phyloP scores from a whole-genome alignment of 805 yeast species.

The Komagataella mondaviorum region DNA sequence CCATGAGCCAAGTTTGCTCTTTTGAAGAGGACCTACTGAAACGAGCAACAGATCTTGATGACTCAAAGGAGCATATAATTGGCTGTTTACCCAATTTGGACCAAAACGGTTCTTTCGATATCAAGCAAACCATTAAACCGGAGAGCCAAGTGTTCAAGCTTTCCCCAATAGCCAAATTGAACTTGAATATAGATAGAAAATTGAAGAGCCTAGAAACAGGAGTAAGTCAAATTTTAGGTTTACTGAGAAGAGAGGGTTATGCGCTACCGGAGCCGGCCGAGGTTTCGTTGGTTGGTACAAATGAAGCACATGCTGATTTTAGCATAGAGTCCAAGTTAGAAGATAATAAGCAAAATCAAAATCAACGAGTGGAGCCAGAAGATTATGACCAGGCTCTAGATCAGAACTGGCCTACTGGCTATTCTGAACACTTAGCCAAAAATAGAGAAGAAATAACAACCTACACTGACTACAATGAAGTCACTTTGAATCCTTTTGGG shows the following conservation, averaged over 20 bases:
- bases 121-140: constrained; percentile 3
- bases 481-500: constrained; percentile 5
- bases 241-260: background rate
- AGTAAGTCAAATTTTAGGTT: background rate
- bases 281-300: background rate
- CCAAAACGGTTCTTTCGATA: constrained; percentile 4
- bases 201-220: background rate
- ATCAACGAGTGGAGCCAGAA: background rate
- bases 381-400: background rate
- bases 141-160: constrained; percentile 4
- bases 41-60: constrained; percentile 2
- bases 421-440: constrained; percentile 9
- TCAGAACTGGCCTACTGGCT: constrained; percentile 13
- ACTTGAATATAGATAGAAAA: background rate
- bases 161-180: background rate
- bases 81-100: constrained; percentile 4
- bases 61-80: constrained; percentile 1
- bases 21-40: constrained; percentile 20
- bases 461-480: constrained; percentile 1
- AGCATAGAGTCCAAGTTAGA: background rate
- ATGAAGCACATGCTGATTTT: background rate
- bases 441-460: constrained; percentile 2
- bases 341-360: background rate
- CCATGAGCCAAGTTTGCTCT: constrained; percentile 38
- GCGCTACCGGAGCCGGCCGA: background rate